A percentile compares a stretch with the other conserved stretches of the same genome.
Conservation (phyloP, 2,329 filamentous ascomycete species). For the Didymella pinodella region DNA sequence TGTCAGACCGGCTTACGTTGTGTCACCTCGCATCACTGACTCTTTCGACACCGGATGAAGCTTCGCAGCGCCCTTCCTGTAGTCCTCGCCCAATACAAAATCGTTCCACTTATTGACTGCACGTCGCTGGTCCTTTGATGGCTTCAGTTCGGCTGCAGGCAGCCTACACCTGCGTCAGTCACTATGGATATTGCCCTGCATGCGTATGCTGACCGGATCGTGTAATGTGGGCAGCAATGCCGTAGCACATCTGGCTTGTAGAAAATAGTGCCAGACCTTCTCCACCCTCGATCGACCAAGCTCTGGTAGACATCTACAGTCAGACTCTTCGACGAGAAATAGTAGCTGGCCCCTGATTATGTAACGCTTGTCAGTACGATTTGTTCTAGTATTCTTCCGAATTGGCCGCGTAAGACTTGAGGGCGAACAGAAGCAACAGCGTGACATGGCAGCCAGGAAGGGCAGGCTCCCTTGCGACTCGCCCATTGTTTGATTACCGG, state of each 20-base stretch:
- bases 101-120: conserved; percentile 79
- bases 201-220: conserved; percentile 62
- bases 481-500: conserved; percentile 11
- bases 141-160: conserved; percentile 69
- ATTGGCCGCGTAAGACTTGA: conserved; percentile 14
- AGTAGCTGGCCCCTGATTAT: conserved; percentile 74
- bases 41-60: conserved; percentile 73
- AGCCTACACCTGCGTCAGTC: conserved; percentile 57
- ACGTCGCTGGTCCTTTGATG: conserved; percentile 76
- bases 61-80: conserved; percentile 69
- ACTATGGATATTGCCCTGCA: neutral
- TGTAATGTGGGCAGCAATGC: conserved; percentile 93
- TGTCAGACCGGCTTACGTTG: conserved; percentile 3
- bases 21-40: conserved; percentile 38
- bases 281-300: conserved; percentile 79
- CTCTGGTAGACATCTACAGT: conserved; percentile 73
- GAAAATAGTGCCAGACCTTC: conserved; percentile 68
- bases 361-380: conserved; percentile 32
- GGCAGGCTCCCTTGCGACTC: conserved; percentile 17
- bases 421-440: conserved; percentile 6
- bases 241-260: conserved; percentile 80
- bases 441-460: conserved; percentile 24
- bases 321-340: conserved; percentile 68
- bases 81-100: conserved; percentile 72
- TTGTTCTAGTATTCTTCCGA: conserved; percentile 16